Evolutionary conservation across 116 monocot genomes (phyloP), one percentile per base, ranked within the genome.

Genomic region (Dioscorea cayenensis): DNA sequence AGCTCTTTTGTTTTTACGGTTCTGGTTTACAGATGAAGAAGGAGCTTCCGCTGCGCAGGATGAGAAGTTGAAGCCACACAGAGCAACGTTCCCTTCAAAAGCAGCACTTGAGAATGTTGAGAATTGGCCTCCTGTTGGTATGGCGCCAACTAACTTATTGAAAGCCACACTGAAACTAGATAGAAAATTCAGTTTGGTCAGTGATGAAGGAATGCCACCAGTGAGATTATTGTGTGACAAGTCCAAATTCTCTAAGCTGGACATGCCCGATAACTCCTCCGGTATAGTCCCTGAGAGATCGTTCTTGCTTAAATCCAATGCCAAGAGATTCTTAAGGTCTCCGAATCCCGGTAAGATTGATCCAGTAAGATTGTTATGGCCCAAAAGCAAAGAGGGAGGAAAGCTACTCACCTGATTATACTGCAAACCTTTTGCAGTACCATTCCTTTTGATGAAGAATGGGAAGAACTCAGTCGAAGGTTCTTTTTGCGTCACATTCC

Each of bases 51-150:
- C 0, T 14, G 32, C 14, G 43, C 75, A 76, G 13, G 79, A 23
- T 0, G 52, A 58, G 2, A 63, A 74, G 37, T 72, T 64, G 10
- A 28, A 62, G 21, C 71, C 73, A 66, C 84, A 86, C 9, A 92
- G 88, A 27, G 76, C 80, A 8, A 64, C 32, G 29, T 92, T 92
- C 9, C 88, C 88, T 8, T 61, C 84, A 37, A 84, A 88, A 50
- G 77, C 72, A 3, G 71, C 22, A 8, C 32, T 52, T 1, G 77
- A 36, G 75, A 92, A 92, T 18, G 88, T 88, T 4, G 62, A 75
- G 76, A 92, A 92, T 51, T 88, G 92, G n/a, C 70, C 75, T 35
- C 76, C 86, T 2, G 64, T 27, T 7, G 91, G 91, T 50, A 92
- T 76, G 1, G 27, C 6, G 6, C 88, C 91, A 11, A 55, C 36